These are phyloP conservation scores for Nepenthes gracilis DNA, from an alignment of 148 eudicot species.

Conservation along the genomic window DNA sequence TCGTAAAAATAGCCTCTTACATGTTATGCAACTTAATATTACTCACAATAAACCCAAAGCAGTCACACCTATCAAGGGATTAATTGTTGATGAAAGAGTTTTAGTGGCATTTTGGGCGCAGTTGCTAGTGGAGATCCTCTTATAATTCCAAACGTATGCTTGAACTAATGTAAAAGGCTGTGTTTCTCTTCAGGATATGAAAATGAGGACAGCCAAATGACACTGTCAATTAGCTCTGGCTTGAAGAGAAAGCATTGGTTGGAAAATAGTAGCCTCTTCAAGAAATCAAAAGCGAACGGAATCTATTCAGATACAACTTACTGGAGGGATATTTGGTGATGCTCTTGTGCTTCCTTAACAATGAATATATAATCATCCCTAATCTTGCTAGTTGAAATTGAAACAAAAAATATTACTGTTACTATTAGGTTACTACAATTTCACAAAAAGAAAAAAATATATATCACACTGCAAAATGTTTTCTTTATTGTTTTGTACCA, in stretches of 20 bases:
- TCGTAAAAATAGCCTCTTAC: no score
- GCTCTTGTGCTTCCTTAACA: background rate
- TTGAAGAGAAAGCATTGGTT: slow-evolving; percentile 41
- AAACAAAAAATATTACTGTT: no score
- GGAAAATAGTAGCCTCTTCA: slow-evolving; percentile 21
- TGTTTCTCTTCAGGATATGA: slow-evolving; percentile 12
- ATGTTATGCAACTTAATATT: no score
- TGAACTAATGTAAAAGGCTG: no score
- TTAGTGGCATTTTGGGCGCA: background rate
- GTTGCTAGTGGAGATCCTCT: background rate
- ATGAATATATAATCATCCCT: background rate
- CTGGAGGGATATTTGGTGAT: background rate
- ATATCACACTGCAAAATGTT: background rate
- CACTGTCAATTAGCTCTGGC: slow-evolving; percentile 10
- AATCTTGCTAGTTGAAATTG: no score
- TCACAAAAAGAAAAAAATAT: no score
- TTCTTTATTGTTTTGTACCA: background rate
- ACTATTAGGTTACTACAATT: no score
- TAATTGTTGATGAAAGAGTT: background rate
- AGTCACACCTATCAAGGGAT: background rate
- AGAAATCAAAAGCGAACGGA: slow-evolving; percentile 28
- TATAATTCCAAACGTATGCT: no score
- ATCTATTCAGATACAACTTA: slow-evolving; percentile 13
- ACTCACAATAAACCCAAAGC: no score
- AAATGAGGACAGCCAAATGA: background rate